Percentiles rank a stretch among this genome's conserved stretches.
phyloP scores from a whole-genome alignment of 306 rosid species.

The Fragaria ananassa region DNA sequence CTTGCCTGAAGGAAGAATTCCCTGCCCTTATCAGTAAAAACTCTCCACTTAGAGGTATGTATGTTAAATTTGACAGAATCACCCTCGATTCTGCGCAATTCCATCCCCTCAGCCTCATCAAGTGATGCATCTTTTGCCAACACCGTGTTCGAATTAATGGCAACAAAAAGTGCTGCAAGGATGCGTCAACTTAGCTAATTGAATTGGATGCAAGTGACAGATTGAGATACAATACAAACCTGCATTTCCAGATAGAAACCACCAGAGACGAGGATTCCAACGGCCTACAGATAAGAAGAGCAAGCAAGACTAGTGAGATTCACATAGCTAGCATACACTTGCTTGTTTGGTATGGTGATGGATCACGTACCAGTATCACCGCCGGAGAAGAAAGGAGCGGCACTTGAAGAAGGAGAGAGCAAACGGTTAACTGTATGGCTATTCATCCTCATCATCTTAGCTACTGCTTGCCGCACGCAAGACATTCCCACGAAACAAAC shows the following conservation, averaged over 20 bases:
- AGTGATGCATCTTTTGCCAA: constrained; percentile 54
- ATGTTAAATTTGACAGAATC: constrained; percentile 74
- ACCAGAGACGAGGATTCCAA: constrained; percentile 42
- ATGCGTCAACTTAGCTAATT: not conserved
- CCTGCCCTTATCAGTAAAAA: constrained; percentile 80
- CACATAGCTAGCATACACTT: not conserved
- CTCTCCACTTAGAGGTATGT: constrained; percentile 97
- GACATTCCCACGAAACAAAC: not conserved
- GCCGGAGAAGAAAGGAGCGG: not conserved
- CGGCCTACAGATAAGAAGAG: constrained; percentile 33
- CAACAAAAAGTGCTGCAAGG: constrained; percentile 52
- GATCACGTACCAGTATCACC: not conserved
- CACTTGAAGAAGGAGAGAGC: not conserved
- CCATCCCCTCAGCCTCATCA: constrained; percentile 25
- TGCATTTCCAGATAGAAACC: constrained; percentile 25
- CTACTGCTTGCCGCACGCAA: not conserved
- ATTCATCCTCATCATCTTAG: not conserved
- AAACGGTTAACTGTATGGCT: not conserved
- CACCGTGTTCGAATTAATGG: constrained; percentile 58
- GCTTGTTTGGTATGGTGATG: not conserved
- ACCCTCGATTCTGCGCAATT: constrained; percentile 70
- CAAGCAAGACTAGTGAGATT: not conserved
- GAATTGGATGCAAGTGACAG: not conserved
- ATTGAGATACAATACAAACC: constrained; percentile 5
- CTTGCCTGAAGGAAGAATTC: constrained; percentile 71